These are phyloP conservation scores for Cyberlindnera maclurae DNA, from an alignment of 805 yeast species.

Conservation along the genomic window DNA sequence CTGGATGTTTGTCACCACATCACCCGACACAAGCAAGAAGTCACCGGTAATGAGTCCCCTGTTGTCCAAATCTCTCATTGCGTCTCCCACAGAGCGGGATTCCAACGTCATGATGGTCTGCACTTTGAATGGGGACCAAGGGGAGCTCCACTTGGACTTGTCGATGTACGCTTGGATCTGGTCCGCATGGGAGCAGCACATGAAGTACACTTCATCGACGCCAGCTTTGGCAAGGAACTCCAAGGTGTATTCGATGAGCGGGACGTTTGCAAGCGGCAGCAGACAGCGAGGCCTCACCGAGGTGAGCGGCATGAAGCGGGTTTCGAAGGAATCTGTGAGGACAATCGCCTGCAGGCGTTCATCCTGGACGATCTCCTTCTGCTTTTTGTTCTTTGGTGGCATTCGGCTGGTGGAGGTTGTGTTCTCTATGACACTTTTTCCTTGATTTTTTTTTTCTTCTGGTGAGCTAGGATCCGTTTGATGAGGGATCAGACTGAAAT, in stretches of 20 bases:
- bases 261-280: constrained; percentile 87
- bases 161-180: constrained; percentile 80
- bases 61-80: constrained; percentile 91
- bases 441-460: neutral
- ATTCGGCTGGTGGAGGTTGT: constrained; percentile 15
- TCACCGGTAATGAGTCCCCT: constrained; percentile 87
- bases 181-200: constrained; percentile 88
- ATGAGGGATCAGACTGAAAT: too few relatives aligned
- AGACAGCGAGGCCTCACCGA: constrained; percentile 83
- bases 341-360: constrained; percentile 90
- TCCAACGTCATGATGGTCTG: constrained; percentile 78
- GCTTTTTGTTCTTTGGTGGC: constrained; percentile 45
- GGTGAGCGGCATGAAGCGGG: constrained; percentile 89
- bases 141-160: constrained; percentile 57
- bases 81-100: constrained; percentile 91
- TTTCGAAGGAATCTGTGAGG: constrained; percentile 87
- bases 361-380: constrained; percentile 54
- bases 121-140: constrained; percentile 75
- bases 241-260: constrained; percentile 88
- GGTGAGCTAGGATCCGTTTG: too few relatives aligned
- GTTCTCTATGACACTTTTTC: neutral
- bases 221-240: constrained; percentile 90
- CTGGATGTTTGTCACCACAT: constrained; percentile 89
- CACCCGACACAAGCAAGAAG: constrained; percentile 86
- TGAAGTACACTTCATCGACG: constrained; percentile 81